Base-by-base conservation (phyloP, 1,284 basidiomycete species). In the Takashimella tepidaria region DNA sequence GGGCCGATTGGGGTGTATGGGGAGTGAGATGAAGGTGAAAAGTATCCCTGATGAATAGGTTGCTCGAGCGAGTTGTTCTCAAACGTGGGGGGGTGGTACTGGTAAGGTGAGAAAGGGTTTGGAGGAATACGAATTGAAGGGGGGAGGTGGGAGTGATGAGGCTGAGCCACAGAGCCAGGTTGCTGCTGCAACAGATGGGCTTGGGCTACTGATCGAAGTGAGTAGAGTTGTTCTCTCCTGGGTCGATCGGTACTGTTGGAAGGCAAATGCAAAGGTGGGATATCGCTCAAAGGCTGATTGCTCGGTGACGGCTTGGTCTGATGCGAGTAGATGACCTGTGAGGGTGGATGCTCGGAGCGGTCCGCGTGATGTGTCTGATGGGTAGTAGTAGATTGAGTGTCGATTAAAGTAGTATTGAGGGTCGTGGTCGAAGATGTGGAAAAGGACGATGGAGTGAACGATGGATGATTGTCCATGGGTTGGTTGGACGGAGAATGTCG, bases 191-290 rank as follows among this genome's bases (percentile, higher is more conserved):
- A 16, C 10, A 37, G 31, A 37, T 16, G 31, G 16, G 31, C 16
- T 37, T 37, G 31, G 16, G 31, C 31, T 8, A 16, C 8, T 8
- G 31, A 37, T 37, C 31, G 31, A 37, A 37, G 31, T 8, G 31
- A 37, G 31, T 37, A 16, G 31, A 37, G 31, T 37, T 16, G 31
- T 37, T 37, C 31, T 16, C 16, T 37, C 10, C 31, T 37, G 31
- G 31, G 31, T 16, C 31, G 31, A 37, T 16, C 31, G 31, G 16
- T 16, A 37, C 31, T 16, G 31, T 37, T 37, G 10, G 16, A 51
- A 53, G 5, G 61, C 61, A 6, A 62, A 58, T 10, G 61, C 57
- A 5, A 65, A 67, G 12, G 53, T 48, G 6, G 59, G 57, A 27
- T 62, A 16, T 37, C 31, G 16, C 31, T 16, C 10, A 37, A 8